phyloP scores from a whole-genome alignment of 139 green algal genomes.

The Tetraselmis striata region DNA sequence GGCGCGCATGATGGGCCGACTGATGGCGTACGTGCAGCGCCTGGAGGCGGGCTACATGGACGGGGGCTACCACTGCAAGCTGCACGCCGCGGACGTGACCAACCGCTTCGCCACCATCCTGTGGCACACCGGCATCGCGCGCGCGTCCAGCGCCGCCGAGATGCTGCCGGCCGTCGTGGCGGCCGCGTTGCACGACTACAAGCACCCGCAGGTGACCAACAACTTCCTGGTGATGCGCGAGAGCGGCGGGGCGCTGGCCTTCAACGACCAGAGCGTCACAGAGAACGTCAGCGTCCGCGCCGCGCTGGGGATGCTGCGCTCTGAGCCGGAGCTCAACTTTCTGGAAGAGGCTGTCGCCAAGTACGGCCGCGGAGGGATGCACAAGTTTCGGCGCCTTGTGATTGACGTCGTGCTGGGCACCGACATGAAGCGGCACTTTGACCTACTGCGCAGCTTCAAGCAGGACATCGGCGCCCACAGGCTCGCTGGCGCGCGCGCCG shows the following conservation, averaged over 20 bases:
- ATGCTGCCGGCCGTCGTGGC: not conserved
- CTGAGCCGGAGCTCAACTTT: not conserved
- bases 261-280: not conserved
- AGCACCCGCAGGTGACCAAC: not conserved
- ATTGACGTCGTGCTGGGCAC: slow-evolving; percentile 48
- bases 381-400: slow-evolving; percentile 8
- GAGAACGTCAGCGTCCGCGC: not conserved
- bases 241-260: not conserved
- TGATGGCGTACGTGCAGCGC: not conserved
- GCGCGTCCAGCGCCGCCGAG: not conserved
- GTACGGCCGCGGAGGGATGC: not conserved
- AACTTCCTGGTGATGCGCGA: not conserved
- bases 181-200: not conserved
- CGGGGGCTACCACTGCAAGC: not conserved
- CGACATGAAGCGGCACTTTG: slow-evolving; percentile 52
- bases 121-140: not conserved
- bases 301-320: not conserved
- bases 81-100: not conserved
- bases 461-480: not conserved
- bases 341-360: not conserved
- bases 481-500: not conserved
- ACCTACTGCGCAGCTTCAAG: not conserved
- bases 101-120: not conserved
- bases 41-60: not conserved
- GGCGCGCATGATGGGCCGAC: not conserved